Evolutionary conservation across 352 stramenopile species (phyloP), one percentile per base, ranked within the genome.

Genomic region (Phytophthora rubi): DNA sequence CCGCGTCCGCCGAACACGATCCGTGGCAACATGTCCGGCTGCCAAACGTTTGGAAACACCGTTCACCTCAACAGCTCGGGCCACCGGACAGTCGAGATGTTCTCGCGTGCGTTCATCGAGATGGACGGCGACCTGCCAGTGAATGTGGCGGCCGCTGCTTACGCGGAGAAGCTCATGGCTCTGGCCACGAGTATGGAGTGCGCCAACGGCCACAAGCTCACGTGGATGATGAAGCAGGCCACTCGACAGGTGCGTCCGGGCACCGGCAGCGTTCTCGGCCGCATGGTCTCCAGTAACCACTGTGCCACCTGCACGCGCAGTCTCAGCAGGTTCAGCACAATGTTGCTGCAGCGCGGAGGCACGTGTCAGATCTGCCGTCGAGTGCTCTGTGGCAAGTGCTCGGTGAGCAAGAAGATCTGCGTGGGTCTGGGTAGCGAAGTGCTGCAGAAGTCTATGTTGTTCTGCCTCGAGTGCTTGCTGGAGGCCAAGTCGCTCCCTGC

Each of bases 401-500:
- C 65, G 0, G 71, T 84, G 45, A 74, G 51, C 55, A 84, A 82
- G 59, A 81, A 80, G 62, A 78, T 84, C 28, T 76, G 65, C 26
- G 33, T 81, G 26, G 60, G 63, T 12, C 53, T 80, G 6, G 75
- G 70, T 0, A 67, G 53, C 33, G 70, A 78, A 26, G 63, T 72
- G 12, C 12, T 82, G 54, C 51, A 73, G 47, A 77, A 80, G 51
- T 71, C 62, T 5, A 68, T 80, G 52, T 32, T 78, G 9, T 84
- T 84, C 51, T 84, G 77, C 45, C 60, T 84, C 52, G 62, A 81
- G 55, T 84, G 77, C 59, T 65, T 82, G 55, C 54, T 81, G 13
- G 70, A 82, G 30, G 74, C 73, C 53, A 89, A 88, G 68, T 66
- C 80, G 13, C 9, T 80, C 9, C 61, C 71, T 0, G 68, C 67